Conservation (phyloP, 208 protist genomes). For the Trypanosoma brucei region DNA sequence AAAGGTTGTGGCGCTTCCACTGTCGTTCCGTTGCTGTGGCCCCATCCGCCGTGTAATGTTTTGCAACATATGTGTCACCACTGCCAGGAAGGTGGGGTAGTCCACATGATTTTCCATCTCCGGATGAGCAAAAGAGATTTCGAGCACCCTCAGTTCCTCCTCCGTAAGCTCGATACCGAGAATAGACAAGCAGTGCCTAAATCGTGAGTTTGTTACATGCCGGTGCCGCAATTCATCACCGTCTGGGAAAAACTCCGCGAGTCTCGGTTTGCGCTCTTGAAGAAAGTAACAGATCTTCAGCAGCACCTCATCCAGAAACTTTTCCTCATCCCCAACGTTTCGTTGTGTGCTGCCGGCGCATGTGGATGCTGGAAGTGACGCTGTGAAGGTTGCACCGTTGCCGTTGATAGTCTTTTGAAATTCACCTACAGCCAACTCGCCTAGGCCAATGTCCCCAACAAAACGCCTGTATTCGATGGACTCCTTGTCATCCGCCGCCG, state of each 20-base stretch:
- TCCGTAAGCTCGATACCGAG: conserved; percentile 66
- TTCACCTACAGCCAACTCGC: conserved; percentile 23
- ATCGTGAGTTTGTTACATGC: conserved; percentile 70
- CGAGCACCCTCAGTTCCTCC: conserved; percentile 45
- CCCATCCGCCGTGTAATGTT: conserved; percentile 43
- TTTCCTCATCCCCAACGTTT: conserved; percentile 9
- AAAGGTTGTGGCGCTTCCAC: conserved; percentile 16
- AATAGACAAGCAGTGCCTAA: conserved; percentile 70
- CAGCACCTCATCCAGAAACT: conserved; percentile 41
- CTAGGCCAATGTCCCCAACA: conserved; percentile 54
- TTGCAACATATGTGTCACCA: conserved; percentile 44
- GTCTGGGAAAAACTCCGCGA: conserved; percentile 82
- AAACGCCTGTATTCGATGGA: conserved; percentile 66
- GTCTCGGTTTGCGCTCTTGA: conserved; percentile 57
- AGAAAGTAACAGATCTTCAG: conserved; percentile 54
- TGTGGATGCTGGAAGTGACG: background rate
- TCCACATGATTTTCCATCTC: conserved; percentile 38
- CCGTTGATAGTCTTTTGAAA: conserved; percentile 3
- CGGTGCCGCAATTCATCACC: conserved; percentile 80
- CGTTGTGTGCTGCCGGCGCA: background rate
- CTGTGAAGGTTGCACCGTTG: background rate
- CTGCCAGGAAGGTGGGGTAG: conserved; percentile 65
- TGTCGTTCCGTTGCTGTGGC: conserved; percentile 35
- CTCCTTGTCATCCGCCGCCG: conserved; percentile 29
- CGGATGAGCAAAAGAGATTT: conserved; percentile 41